These are phyloP conservation scores for Fonsecaea erecta DNA, from an alignment of 2,329 filamentous ascomycete genomes.

Conservation along the genomic window DNA sequence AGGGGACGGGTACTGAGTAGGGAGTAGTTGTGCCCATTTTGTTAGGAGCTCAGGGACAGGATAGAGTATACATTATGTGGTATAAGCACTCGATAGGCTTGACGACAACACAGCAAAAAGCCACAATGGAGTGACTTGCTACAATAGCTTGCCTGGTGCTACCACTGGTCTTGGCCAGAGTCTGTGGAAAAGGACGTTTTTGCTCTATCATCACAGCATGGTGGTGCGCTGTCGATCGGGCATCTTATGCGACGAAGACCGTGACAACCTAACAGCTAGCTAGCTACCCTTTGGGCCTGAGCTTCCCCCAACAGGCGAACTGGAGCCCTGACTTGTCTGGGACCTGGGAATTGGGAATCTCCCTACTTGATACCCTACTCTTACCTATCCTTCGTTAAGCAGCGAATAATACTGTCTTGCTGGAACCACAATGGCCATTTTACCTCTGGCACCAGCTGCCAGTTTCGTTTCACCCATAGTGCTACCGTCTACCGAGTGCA, in stretches of 20 bases:
- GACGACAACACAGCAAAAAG: constrained; percentile 14
- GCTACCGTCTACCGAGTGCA: constrained; percentile 14
- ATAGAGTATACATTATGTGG: constrained; percentile 12
- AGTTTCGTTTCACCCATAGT: constrained; percentile 16
- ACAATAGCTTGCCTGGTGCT: constrained; percentile 5
- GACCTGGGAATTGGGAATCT: constrained; percentile 16
- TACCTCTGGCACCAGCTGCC: constrained; percentile 14
- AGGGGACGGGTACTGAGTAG: constrained; percentile 9
- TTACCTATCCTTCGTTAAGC: constrained; percentile 8
- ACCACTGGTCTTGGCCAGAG: constrained; percentile 10
- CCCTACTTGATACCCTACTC: constrained; percentile 14
- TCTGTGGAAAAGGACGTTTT: constrained; percentile 10
- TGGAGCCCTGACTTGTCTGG: constrained; percentile 4
- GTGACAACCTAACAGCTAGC: constrained; percentile 17
- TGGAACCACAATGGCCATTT: constrained; percentile 16
- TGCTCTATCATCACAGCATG: constrained; percentile 11
- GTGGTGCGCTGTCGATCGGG: constrained; percentile 13
- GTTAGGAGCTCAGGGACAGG: constrained; percentile 11
- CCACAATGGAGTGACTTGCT: constrained; percentile 12
- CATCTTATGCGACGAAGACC: constrained; percentile 14
- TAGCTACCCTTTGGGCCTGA: constrained; percentile 14
- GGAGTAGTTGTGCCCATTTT: constrained; percentile 11
- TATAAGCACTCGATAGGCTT: constrained; percentile 12
- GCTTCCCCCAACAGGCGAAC: constrained; percentile 10
- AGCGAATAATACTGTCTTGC: constrained; percentile 14